Evolutionary conservation across 768 basidiomycete species (phyloP).

Genomic region (Psilocybe cyanescens): DNA sequence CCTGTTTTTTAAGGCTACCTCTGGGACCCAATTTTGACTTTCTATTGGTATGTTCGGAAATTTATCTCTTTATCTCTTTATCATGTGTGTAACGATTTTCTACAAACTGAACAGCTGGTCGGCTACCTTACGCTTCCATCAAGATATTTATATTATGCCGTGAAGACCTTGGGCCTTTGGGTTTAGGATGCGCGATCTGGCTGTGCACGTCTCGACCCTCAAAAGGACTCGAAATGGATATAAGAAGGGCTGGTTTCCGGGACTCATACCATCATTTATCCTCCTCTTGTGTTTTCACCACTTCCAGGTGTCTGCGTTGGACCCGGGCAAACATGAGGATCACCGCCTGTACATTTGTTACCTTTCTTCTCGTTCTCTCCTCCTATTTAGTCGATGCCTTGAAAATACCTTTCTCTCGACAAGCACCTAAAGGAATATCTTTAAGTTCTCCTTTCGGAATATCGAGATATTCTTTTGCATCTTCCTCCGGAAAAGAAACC

Average conservation of each 20-base stretch:
- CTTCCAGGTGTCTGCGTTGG: too few relatives aligned
- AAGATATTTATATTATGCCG: background rate
- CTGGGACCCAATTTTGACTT: too few relatives aligned
- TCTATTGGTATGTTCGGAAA: too few relatives aligned
- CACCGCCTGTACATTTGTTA: background rate
- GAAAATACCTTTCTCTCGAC: slow-evolving; percentile 8
- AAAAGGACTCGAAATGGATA: background rate
- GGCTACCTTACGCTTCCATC: background rate
- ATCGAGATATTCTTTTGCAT: slow-evolving; percentile 1
- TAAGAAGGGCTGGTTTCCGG: background rate
- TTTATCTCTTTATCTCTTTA: too few relatives aligned
- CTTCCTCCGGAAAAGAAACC: slow-evolving; percentile 6
- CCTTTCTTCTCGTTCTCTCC: slow-evolving; percentile 6
- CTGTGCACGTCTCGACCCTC: slow-evolving; percentile 4
- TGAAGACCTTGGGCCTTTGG: background rate
- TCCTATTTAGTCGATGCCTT: background rate
- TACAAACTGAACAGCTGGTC: background rate
- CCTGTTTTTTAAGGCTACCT: too few relatives aligned
- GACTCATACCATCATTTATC: too few relatives aligned
- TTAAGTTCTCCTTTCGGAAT: background rate
- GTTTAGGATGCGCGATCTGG: background rate
- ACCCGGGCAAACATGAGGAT: background rate
- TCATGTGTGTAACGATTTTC: too few relatives aligned
- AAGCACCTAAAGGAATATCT: background rate
- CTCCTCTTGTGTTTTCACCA: too few relatives aligned